Percentiles rank a stretch among this genome's conserved stretches.
These are phyloP conservation scores for Ceratocystiopsis sp. DNA, from an alignment of 2,329 filamentous ascomycete species.

Conservation along the genomic window DNA sequence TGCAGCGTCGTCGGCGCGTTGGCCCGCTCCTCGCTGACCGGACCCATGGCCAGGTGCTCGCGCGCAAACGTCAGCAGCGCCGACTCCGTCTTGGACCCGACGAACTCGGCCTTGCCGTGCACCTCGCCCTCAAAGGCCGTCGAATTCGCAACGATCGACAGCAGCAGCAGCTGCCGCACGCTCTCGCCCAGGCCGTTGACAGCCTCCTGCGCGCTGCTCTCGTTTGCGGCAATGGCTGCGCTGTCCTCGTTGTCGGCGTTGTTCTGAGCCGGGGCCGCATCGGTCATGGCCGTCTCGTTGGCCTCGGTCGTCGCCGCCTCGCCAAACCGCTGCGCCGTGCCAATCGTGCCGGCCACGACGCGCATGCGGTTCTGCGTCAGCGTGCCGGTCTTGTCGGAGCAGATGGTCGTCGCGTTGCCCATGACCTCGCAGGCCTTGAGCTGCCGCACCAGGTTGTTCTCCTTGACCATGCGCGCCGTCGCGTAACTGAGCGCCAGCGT, in stretches of 20 bases:
- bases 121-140: conserved; percentile 62
- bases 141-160: conserved; percentile 49
- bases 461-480: conserved; percentile 59
- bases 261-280: conserved; percentile 10
- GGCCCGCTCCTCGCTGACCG: conserved; percentile 43
- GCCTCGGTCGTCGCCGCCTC: conserved; percentile 11
- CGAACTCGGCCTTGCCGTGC: conserved; percentile 48
- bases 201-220: conserved; percentile 29
- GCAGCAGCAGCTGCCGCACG: conserved; percentile 35
- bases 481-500: conserved; percentile 62
- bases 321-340: conserved; percentile 38
- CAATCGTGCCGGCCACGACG: conserved; percentile 43
- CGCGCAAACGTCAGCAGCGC: conserved; percentile 54
- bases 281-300: neutral
- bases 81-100: conserved; percentile 65
- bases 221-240: neutral
- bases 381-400: conserved; percentile 52
- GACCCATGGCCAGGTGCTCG: conserved; percentile 49
- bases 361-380: conserved; percentile 55
- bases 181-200: conserved; percentile 25
- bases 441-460: conserved; percentile 62
- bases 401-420: conserved; percentile 48
- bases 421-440: conserved; percentile 67
- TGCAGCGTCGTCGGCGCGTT: conserved; percentile 36
- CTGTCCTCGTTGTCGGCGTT: conserved; percentile 11